Evolutionary conservation across 768 basidiomycete genomes (phyloP).

Genomic region (Pluteus cervinus): DNA sequence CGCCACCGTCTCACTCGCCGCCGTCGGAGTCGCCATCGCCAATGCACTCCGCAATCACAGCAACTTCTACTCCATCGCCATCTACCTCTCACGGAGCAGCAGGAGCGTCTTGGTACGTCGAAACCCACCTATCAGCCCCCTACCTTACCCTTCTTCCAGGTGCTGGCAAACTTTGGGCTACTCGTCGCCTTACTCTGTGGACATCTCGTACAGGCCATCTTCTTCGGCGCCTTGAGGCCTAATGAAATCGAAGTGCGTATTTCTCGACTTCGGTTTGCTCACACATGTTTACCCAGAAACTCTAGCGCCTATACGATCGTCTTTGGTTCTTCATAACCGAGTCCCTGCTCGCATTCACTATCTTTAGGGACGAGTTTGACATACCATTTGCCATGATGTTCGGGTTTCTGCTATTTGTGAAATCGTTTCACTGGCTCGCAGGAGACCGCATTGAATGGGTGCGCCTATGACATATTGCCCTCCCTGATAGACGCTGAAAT

Average conservation of each 20-base stretch:
- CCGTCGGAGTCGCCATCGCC: conserved; percentile 66
- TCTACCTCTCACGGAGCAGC: conserved; percentile 89
- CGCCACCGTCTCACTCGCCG: conserved; percentile 54
- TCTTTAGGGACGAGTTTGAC: conserved; percentile 95
- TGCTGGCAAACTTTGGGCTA: conserved; percentile 86
- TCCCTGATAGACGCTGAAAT: conserved; percentile 4
- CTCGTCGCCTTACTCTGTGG: conserved; percentile 72
- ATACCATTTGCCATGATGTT: conserved; percentile 92
- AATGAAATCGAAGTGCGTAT: conserved; percentile 84
- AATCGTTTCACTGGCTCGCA: conserved; percentile 97
- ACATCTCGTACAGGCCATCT: conserved; percentile 74
- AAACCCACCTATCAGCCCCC: background rate
- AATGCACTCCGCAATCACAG: conserved; percentile 79
- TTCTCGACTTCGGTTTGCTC: background rate
- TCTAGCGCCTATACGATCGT: conserved; percentile 87
- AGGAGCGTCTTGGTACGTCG: conserved; percentile 80
- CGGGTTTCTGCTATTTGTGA: conserved; percentile 88
- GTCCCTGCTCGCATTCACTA: conserved; percentile 91
- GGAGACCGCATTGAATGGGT: conserved; percentile 97
- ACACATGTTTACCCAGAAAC: background rate
- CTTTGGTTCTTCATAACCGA: conserved; percentile 99
- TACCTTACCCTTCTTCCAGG: conserved; percentile 34
- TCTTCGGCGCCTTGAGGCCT: conserved; percentile 85
- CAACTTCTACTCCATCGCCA: conserved; percentile 92
- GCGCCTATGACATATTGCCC: conserved; percentile 6